Evolutionary conservation across 23 red algal genomes (phyloP).

Genomic region (Agarophyton chilense): DNA sequence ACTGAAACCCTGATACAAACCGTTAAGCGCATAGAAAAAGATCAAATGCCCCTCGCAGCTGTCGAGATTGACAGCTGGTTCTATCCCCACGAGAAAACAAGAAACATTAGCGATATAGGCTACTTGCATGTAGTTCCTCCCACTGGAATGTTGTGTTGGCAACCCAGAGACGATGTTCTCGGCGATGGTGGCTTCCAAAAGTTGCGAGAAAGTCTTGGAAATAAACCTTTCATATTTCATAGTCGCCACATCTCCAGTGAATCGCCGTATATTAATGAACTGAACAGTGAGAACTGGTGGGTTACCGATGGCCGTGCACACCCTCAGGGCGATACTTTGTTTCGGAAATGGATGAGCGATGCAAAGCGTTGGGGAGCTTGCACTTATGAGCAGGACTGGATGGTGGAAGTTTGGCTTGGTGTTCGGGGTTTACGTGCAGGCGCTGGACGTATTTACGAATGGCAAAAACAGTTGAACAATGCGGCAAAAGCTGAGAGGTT

Average conservation of each 20-base stretch:
- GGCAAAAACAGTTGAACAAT: slow-evolving; percentile 53
- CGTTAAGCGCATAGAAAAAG: slow-evolving; percentile 9
- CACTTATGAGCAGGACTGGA: slow-evolving; percentile 63
- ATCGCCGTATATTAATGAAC: slow-evolving; percentile 28
- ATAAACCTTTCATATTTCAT: slow-evolving; percentile 49
- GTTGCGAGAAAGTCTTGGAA: slow-evolving; percentile 32
- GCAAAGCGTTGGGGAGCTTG: slow-evolving; percentile 56
- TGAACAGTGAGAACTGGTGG: slow-evolving; percentile 42
- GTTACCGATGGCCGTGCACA: slow-evolving; percentile 49
- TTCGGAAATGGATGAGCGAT: slow-evolving; percentile 49
- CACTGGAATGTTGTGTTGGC: slow-evolving; percentile 61
- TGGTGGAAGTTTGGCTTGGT: slow-evolving; percentile 60
- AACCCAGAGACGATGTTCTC: slow-evolving; percentile 57
- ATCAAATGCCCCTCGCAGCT: slow-evolving; percentile 1
- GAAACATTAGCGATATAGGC: slow-evolving; percentile 28
- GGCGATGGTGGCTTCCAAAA: slow-evolving; percentile 1
- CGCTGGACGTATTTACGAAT: slow-evolving; percentile 43
- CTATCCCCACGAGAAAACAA: slow-evolving; percentile 53
- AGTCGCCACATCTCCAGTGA: slow-evolving; percentile 49
- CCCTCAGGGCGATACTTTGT: slow-evolving; percentile 28
- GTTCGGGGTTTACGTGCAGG: slow-evolving; percentile 46
- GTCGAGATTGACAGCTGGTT: slow-evolving; percentile 76
- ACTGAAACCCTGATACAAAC: slow-evolving; percentile 7
- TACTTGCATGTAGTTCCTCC: slow-evolving; percentile 62
- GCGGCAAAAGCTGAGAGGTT: slow-evolving; percentile 29